phyloP scores from a whole-genome alignment of 768 basidiomycete species.

The Tricholoma sp. region DNA sequence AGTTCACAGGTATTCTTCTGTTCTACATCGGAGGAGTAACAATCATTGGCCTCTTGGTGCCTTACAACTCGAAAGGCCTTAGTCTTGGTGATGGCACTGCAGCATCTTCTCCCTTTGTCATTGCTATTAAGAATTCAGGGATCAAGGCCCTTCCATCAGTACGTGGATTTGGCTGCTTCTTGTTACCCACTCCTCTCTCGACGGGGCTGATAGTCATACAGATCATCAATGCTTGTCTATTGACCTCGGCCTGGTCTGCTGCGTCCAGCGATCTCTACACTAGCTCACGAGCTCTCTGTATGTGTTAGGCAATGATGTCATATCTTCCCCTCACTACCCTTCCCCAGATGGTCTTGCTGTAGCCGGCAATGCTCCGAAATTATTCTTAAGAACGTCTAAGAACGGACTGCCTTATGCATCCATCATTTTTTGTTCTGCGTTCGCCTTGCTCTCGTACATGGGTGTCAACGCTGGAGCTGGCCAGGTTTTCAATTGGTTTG shows the following conservation, averaged over 20 bases:
- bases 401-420: constrained; percentile 75
- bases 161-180: constrained; percentile 17
- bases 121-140: constrained; percentile 82
- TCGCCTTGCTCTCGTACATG: constrained; percentile 80
- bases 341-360: constrained; percentile 69
- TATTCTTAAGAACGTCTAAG: constrained; percentile 67
- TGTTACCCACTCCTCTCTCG: neutral
- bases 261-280: constrained; percentile 88
- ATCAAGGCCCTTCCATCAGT: constrained; percentile 82
- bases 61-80: constrained; percentile 58
- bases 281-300: constrained; percentile 80
- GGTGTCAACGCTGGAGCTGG: constrained; percentile 60
- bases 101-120: constrained; percentile 83
- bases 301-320: constrained; percentile 21
- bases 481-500: constrained; percentile 74
- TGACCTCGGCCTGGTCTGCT: constrained; percentile 92
- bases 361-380: constrained; percentile 74
- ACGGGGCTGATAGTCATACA: constrained; percentile 18
- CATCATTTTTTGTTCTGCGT: constrained; percentile 61
- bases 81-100: constrained; percentile 51
- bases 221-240: constrained; percentile 77
- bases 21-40: constrained; percentile 69
- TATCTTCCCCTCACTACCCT: neutral
- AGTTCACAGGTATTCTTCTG: constrained; percentile 67
- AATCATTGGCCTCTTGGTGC: constrained; percentile 80